phyloP scores from a whole-genome alignment of 495 filamentous ascomycete genomes.

The Mycothermus thermophilus region DNA sequence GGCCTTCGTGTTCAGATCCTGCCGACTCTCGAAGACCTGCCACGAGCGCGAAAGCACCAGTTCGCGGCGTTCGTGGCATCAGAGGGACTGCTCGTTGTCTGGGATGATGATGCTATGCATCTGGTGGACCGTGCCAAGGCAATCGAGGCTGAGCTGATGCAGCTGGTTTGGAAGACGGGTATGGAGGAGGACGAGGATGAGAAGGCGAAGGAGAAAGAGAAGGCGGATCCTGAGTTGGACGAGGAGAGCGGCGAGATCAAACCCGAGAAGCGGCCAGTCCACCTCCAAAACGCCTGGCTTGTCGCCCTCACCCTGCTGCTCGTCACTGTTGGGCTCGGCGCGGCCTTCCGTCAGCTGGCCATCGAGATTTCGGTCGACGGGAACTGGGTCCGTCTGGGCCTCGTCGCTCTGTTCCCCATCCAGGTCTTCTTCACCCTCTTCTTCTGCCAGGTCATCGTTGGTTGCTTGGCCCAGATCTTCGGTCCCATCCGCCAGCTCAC shows the following conservation, averaged over 20 bases:
- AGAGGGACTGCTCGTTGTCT: constrained; percentile 53
- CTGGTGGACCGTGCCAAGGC: constrained; percentile 48
- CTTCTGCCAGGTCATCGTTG: constrained; percentile 60
- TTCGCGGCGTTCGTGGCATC: constrained; percentile 64
- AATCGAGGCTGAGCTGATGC: constrained; percentile 62
- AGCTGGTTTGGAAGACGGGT: constrained; percentile 52
- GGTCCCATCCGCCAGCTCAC: constrained; percentile 59
- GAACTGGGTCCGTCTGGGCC: constrained; percentile 44
- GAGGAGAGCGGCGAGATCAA: constrained; percentile 54
- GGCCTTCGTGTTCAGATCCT: constrained; percentile 61
- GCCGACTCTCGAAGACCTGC: constrained; percentile 52
- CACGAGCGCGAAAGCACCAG: constrained; percentile 55
- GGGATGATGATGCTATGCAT: constrained; percentile 63
- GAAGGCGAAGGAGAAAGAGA: constrained; percentile 26
- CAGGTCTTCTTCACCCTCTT: constrained; percentile 73
- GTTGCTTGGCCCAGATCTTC: constrained; percentile 59
- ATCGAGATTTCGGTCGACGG: constrained; percentile 53
- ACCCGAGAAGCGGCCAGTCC: constrained; percentile 48
- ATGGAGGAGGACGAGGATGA: constrained; percentile 36
- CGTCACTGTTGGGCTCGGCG: constrained; percentile 48
- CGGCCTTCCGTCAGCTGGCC: constrained; percentile 51
- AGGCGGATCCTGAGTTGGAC: constrained; percentile 44
- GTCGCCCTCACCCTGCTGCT: constrained; percentile 50
- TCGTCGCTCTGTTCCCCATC: constrained; percentile 49
- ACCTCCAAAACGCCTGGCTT: constrained; percentile 52